Base-by-base conservation (phyloP, 768 basidiomycete genomes). In the Boletus sensibilis region DNA sequence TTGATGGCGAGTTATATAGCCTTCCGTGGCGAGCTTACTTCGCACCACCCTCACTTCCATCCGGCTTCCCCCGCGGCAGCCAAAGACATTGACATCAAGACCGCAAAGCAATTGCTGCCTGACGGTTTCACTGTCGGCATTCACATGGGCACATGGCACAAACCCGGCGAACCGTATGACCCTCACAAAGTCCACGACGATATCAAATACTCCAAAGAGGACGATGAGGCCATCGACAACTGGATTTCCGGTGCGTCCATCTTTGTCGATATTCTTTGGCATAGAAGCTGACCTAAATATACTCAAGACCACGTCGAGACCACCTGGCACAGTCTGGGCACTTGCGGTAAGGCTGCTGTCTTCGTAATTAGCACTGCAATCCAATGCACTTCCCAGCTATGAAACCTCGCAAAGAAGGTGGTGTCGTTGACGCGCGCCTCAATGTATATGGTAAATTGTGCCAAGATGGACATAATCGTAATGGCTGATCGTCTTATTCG, bases 31-130 rank as follows among this genome's bases (percentile, higher is more conserved):
- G 86, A 88, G 66, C 74, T 88, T 48, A 83, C 85, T 12, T 86
- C 84, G 14, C 86, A 87, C 67, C 86, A 88, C 71, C 87, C 87
- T 23, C 86, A 75, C 70, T 88, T 89, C 84, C 82, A 87, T 73
- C 86, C 86, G 0, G 80, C 79, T 5, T 87, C 85, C 6, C 77
- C 82, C 13, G 86, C 85, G 8, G 85, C 82, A 33, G 65, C 66
- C 58, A 69, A 69, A 52, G 87, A 89, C 65, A 85, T 87, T 56
- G 87, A 88, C 66, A 82, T 87, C 74, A 72, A 76, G 70, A 87
- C 85, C 10, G 85, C 86, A 13, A 84, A 84, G 72, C 75, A 82
- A 59, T 64, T 88, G 50, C 64, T 82, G 41, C 86, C 86, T 16
- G 72, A 85, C 60, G 78, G 76, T 2, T 79, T 87, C 66, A 86